These are phyloP conservation scores for Xylariales sp. DNA, from an alignment of 2,329 filamentous ascomycete genomes.

Conservation along the genomic window DNA sequence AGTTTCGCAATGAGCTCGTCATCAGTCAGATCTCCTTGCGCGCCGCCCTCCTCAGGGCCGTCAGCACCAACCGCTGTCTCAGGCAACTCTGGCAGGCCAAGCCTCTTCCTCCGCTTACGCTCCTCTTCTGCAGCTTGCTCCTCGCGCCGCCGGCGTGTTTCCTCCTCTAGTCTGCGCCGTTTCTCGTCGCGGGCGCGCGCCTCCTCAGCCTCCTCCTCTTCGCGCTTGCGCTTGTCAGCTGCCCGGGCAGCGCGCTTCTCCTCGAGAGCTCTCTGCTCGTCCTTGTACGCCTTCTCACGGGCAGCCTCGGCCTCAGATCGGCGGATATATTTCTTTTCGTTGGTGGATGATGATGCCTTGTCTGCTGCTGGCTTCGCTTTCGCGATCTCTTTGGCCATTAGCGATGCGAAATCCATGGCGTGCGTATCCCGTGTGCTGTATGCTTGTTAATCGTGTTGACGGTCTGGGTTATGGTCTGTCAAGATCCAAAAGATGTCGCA, in stretches of 20 bases:
- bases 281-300: slow-evolving; percentile 73
- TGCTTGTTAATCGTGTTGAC: too few relatives aligned
- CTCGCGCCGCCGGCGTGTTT: slow-evolving; percentile 65
- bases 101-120: slow-evolving; percentile 63
- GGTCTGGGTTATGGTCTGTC: too few relatives aligned
- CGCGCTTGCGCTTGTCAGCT: slow-evolving; percentile 78
- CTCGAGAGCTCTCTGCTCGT: slow-evolving; percentile 74
- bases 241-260: slow-evolving; percentile 65
- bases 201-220: slow-evolving; percentile 76
- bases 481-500: too few relatives aligned
- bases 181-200: slow-evolving; percentile 74
- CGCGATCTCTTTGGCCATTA: slow-evolving; percentile 91
- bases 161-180: slow-evolving; percentile 73
- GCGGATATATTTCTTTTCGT: slow-evolving; percentile 78
- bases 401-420: slow-evolving; percentile 88
- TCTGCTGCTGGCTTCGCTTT: slow-evolving; percentile 59
- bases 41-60: slow-evolving; percentile 30
- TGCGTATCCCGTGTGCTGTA: slow-evolving; percentile 2
- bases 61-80: slow-evolving; percentile 31
- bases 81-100: slow-evolving; percentile 75
- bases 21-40: slow-evolving; percentile 62
- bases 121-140: slow-evolving; percentile 73
- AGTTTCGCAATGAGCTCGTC: slow-evolving; percentile 66
- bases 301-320: slow-evolving; percentile 83
- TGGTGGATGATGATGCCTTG: slow-evolving; percentile 18